phyloP scores from a whole-genome alignment of 129 eudicot genomes.

The Helianthus annuus region HanXRQr2.0-SUNRISE NC_035445.2:117665109-117665608 shows the following conservation, averaged over 20 bases:
- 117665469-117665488: too few species aligned
- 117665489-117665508: too few species aligned
- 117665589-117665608: too few species aligned
- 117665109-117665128: conserved; percentile 78
- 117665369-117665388: neutral
- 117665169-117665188: conserved; percentile 16
- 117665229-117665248: conserved; percentile 47
- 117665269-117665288: neutral
- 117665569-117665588: too few species aligned
- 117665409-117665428: neutral
- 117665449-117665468: too few species aligned
- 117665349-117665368: neutral
- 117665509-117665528: too few species aligned
- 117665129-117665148: conserved; percentile 70
- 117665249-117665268: conserved; percentile 40
- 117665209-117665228: conserved; percentile 59
- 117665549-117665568: too few species aligned
- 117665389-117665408: neutral
- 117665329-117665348: neutral
- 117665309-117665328: neutral
- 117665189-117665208: conserved; percentile 44
- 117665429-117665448: neutral
- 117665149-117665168: conserved; percentile 50
- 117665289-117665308: neutral
- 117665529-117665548: too few species aligned